Evolutionary conservation across 148 eudicot species (phyloP).

Genomic region (Cornus kousa): DNA sequence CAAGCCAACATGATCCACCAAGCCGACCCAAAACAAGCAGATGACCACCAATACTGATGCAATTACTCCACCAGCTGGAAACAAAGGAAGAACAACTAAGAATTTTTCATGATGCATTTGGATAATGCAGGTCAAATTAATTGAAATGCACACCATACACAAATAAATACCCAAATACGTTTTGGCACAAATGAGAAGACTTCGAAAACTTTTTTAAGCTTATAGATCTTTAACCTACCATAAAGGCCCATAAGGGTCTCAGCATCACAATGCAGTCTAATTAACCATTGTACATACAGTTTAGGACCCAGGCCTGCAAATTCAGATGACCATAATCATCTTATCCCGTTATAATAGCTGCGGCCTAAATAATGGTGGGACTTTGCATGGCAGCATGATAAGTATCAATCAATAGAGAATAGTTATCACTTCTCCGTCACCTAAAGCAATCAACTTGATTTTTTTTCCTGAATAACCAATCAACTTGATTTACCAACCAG

Average conservation of each 20-base stretch:
- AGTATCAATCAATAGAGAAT: background rate
- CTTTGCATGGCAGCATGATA: background rate
- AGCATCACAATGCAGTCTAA: background rate
- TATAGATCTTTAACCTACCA: background rate
- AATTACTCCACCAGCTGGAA: slow-evolving; percentile 90
- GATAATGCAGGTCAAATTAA: background rate
- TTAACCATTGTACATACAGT: background rate
- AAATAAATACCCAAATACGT: background rate
- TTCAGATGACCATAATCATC: background rate
- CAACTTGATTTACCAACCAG: background rate
- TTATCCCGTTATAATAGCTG: background rate
- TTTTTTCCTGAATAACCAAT: too few species aligned
- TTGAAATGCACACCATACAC: background rate
- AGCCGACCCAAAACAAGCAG: slow-evolving; percentile 80
- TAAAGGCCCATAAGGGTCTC: background rate
- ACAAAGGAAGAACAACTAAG: slow-evolving; percentile 11
- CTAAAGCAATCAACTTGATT: background rate
- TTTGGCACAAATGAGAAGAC: background rate
- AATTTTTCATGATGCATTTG: background rate
- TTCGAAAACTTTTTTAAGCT: background rate
- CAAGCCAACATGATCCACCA: slow-evolving; percentile 69
- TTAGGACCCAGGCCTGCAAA: background rate
- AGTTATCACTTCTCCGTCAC: background rate
- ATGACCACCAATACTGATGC: slow-evolving; percentile 74
- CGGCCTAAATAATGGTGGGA: background rate